Evolutionary conservation across 2,329 filamentous ascomycete species (phyloP).

Genomic region (Coniochaeta sp.): DNA sequence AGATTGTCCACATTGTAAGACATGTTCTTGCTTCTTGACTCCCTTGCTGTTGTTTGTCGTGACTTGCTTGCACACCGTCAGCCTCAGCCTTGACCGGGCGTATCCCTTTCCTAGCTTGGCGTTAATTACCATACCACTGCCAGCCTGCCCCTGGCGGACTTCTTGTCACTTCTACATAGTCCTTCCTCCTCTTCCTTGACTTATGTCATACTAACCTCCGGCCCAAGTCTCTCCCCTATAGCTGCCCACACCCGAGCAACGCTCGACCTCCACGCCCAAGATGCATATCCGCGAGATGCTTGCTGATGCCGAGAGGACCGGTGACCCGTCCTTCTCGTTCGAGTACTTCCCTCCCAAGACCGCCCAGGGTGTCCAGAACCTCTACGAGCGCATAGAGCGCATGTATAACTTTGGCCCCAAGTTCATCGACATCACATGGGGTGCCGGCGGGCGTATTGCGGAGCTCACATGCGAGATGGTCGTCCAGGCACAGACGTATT

Average conservation of each 20-base stretch:
- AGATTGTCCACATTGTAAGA: conserved; percentile 1
- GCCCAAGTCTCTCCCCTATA: not conserved
- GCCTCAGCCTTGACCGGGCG: not conserved
- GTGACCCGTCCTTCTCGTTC: conserved; percentile 90
- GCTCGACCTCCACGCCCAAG: conserved; percentile 27
- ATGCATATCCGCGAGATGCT: conserved; percentile 98
- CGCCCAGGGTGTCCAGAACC: conserved; percentile 92
- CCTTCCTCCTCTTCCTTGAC: not conserved
- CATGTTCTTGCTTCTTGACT: not conserved
- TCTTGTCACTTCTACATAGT: not conserved
- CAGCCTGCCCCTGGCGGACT: not conserved
- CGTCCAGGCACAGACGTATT: conserved; percentile 85
- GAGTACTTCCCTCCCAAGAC: conserved; percentile 99
- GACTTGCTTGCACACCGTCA: not conserved
- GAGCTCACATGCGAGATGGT: conserved; percentile 98
- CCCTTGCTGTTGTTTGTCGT: not conserved
- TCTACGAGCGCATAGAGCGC: conserved; percentile 98
- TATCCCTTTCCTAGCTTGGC: not conserved
- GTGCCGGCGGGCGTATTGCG: conserved; percentile 83
- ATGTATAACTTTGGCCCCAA: conserved; percentile 92
- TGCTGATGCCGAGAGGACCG: conserved; percentile 67
- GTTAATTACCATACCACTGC: not conserved
- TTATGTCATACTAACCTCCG: not conserved
- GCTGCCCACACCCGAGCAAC: not conserved
- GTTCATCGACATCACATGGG: conserved; percentile 99